Base-by-base conservation (phyloP, 306 rosid genomes). In the Senna siamea region DNA sequence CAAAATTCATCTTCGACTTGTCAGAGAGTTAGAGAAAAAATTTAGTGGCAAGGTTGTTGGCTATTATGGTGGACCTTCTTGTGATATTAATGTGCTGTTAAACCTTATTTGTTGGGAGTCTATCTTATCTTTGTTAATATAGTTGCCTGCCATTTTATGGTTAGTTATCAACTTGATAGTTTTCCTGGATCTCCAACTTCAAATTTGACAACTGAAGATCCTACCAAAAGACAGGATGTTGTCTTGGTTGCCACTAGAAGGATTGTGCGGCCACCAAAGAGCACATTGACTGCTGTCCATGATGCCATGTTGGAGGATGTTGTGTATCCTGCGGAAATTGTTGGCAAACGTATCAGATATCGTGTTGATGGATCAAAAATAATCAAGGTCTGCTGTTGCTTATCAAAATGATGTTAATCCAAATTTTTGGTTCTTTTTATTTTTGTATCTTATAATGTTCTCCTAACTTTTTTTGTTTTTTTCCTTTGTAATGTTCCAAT, bases 41-140 rank as follows among this genome's bases (percentile, higher is more conserved):
- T 87, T 89, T 66, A 87, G 96, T 58, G 92, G 92, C 41, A 89
- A 89, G 92, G 96, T 87, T 64, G n/a, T n/a, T n/a, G n/a, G n/a
- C n/a, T n/a, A n/a, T n/a, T n/a, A n/a, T n/a, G n/a, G n/a, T n/a
- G n/a, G n/a, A n/a, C n/a, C n/a, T n/a, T n/a, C n/a, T n/a, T n/a
- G n/a, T n/a, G n/a, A 23, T 26, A 48, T 22, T 10, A 54, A 1
- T 3, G 5, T 15, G 22, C 17, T 11, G 30, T 35, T 56, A 5
- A 17, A 8, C 7, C 15, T 63, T 22, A 7, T 4, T 40, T 2
- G 7, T 2, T 43, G 4, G 19, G 3, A 7, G 7, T 47, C 17
- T 28, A 46, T 6, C 4, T 6, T 20, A 2, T 6, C 9, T n/a
- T 22, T 7, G 55, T 19, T 4, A 47, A 13, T 48, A 5, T 11